A percentile compares a stretch with the other conserved stretches of the same genome.
Conservation (phyloP, 2,329 filamentous ascomycete species). For the Endothia cerciana region DNA sequence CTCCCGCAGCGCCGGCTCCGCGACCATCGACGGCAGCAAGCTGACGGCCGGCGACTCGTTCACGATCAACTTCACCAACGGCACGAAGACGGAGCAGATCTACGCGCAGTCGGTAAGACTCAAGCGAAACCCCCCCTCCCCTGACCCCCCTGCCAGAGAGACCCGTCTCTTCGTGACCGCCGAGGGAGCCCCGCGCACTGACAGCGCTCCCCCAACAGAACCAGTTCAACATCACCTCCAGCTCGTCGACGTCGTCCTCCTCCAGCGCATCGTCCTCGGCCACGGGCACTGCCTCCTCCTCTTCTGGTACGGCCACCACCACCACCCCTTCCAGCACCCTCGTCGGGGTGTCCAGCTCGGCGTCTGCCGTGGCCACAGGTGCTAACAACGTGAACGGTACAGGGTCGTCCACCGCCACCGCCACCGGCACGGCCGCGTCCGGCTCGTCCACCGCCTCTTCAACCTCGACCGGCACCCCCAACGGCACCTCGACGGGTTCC, state of each 20-base stretch:
- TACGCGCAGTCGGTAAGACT: constrained; percentile 30
- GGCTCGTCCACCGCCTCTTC: constrained; percentile 5
- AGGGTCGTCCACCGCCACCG: constrained; percentile 16
- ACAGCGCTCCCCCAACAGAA: constrained; percentile 11
- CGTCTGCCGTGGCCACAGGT: constrained; percentile 1
- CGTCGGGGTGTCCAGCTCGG: not conserved
- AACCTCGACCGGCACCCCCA: constrained; percentile 8
- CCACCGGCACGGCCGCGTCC: constrained; percentile 13
- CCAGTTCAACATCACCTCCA: constrained; percentile 27
- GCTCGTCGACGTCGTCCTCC: constrained; percentile 21
- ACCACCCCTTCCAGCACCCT: constrained; percentile 15
- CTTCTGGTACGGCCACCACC: constrained; percentile 15
- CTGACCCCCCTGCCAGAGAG: too few species aligned
- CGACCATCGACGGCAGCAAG: constrained; percentile 29
- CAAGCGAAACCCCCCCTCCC: too few species aligned
- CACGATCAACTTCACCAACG: constrained; percentile 29
- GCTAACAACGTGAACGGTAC: constrained; percentile 13
- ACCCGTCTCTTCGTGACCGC: not conserved
- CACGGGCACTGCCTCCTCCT: constrained; percentile 9
- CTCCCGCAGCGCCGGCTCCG: constrained; percentile 16
- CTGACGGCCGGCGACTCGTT: constrained; percentile 23
- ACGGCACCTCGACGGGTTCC: constrained; percentile 1
- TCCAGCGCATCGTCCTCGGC: constrained; percentile 17
- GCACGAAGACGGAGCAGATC: constrained; percentile 29
- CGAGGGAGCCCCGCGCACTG: not conserved